Evolutionary conservation across 495 filamentous ascomycete species (phyloP).

Genomic region (Viridothelium virens): DNA sequence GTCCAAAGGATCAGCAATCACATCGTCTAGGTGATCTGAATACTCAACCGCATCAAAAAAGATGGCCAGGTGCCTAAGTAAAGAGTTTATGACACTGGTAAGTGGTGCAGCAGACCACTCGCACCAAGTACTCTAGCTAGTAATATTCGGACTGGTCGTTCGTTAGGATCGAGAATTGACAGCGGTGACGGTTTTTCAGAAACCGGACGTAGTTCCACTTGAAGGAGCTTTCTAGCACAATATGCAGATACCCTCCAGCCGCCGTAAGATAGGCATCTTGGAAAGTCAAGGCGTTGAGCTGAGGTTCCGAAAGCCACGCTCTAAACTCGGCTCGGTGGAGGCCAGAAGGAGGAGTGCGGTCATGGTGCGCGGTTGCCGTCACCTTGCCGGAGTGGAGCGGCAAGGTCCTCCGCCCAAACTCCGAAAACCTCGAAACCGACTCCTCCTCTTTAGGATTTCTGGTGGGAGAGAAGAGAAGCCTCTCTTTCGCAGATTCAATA

Average conservation of each 20-base stretch:
- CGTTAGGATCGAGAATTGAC: not conserved
- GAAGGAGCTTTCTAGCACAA: not conserved
- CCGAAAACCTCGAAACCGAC: no score
- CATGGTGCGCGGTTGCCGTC: no score
- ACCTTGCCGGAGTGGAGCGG: no score
- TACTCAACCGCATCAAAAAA: not conserved
- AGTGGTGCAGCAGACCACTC: not conserved
- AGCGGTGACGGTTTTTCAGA: not conserved
- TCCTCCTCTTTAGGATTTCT: no score
- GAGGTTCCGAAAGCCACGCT: not conserved
- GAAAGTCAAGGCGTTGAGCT: not conserved
- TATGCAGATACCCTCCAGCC: not conserved
- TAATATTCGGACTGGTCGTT: not conserved
- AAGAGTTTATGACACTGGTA: not conserved
- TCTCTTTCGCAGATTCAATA: no score
- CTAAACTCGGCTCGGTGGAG: not conserved
- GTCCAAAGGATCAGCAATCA: not conserved
- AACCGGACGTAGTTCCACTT: not conserved
- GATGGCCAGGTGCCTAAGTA: not conserved
- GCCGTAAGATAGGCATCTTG: not conserved
- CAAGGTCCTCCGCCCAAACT: no score
- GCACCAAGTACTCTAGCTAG: not conserved
- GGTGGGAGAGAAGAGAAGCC: no score
- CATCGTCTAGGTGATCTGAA: not conserved
- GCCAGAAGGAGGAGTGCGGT: not conserved